phyloP scores from a whole-genome alignment of 768 basidiomycete genomes.

The Auriculariales sp. region DNA sequence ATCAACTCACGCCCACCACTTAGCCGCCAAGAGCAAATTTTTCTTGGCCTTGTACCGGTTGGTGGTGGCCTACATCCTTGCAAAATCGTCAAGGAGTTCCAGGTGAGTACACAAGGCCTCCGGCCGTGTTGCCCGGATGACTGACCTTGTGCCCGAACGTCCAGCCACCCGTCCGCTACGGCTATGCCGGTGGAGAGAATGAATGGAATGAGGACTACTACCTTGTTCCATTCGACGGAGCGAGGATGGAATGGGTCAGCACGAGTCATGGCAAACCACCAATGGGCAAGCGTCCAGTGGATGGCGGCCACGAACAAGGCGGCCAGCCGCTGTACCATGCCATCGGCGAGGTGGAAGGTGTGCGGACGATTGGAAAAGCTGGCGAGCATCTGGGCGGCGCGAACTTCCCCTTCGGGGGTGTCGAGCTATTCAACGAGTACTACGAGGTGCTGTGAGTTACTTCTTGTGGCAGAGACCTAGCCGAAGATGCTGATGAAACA shows the following conservation, averaged over 20 bases:
- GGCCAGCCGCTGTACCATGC: conserved; percentile 60
- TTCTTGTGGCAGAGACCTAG: no score
- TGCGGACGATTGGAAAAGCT: conserved; percentile 57
- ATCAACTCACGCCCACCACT: no score
- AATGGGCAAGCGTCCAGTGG: conserved; percentile 38
- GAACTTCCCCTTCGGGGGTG: conserved; percentile 22
- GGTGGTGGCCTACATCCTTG: neutral
- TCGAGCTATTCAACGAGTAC: conserved; percentile 23
- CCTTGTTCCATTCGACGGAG: conserved; percentile 50
- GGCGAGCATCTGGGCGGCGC: conserved; percentile 46
- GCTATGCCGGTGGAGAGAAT: conserved; percentile 49
- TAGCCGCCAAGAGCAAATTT: no score
- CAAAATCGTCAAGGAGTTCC: neutral
- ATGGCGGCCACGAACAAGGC: conserved; percentile 62
- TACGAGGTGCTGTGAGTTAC: conserved; percentile 30
- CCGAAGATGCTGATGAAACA: no score
- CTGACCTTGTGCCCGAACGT: no score
- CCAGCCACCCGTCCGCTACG: neutral
- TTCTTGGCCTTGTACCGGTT: neutral
- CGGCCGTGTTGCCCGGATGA: no score
- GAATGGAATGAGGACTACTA: conserved; percentile 56
- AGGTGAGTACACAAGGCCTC: no score
- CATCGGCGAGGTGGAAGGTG: conserved; percentile 31
- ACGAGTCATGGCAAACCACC: conserved; percentile 49
- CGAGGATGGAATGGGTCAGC: conserved; percentile 62